Conservation (phyloP, 345 rosid species). For the Eucalyptus caleyi region DNA sequence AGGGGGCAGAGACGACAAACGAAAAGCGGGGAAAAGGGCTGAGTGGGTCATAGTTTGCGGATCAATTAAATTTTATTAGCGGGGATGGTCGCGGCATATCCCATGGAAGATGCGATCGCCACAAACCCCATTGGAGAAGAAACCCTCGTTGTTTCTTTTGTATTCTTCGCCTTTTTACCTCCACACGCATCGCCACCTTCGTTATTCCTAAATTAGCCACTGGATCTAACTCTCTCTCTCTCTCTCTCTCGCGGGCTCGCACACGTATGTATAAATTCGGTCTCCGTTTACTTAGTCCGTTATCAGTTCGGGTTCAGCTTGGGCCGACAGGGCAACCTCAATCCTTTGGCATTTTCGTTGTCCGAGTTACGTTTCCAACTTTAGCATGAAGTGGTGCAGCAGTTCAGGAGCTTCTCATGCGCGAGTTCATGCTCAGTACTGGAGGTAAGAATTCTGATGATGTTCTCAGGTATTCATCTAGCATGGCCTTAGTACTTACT, state of each 20-base stretch:
- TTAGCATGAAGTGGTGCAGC: no score
- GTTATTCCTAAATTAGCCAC: background rate
- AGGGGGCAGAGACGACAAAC: rapidly evolving
- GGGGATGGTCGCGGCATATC: background rate
- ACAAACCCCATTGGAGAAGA: background rate
- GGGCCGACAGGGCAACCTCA: slow-evolving; percentile 6
- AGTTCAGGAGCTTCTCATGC: no score
- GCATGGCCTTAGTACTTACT: no score
- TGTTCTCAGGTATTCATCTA: no score
- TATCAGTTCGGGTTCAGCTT: background rate
- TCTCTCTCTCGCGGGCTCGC: background rate
- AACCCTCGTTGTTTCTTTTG: background rate
- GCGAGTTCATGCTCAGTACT: rapidly evolving
- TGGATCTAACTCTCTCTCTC: background rate
- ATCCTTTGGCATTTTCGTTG: no score
- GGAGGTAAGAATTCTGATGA: rapidly evolving
- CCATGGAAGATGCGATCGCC: background rate
- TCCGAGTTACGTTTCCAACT: rapidly evolving
- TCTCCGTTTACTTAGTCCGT: background rate
- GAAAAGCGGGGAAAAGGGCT: background rate
- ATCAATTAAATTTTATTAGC: background rate
- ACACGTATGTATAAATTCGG: background rate
- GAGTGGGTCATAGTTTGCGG: background rate
- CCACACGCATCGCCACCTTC: rapidly evolving
- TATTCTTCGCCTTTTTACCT: background rate